phyloP scores from a whole-genome alignment of 352 stramenopile genomes.

The Phytophthora sojae region DNA sequence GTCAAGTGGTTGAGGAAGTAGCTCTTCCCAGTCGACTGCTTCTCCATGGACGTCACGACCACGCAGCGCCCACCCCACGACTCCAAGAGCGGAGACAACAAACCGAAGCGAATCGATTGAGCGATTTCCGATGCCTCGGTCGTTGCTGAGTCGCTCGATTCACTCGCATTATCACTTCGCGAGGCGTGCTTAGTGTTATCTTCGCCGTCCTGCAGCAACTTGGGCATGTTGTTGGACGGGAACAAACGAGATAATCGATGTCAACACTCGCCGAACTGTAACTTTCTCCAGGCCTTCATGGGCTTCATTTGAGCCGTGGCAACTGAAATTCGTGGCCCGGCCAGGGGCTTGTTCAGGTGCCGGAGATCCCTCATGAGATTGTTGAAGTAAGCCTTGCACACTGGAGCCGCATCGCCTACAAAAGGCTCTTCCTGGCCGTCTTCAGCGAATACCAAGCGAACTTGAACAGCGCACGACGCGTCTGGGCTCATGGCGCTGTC shows the following conservation, averaged over 20 bases:
- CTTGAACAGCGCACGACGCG: background rate
- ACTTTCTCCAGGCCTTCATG: background rate
- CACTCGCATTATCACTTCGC: background rate
- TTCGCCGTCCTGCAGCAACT: background rate
- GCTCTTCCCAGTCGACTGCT: slow-evolving; percentile 73
- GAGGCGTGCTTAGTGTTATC: background rate
- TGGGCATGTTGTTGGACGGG: background rate
- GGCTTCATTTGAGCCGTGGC: background rate
- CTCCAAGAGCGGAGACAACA: background rate
- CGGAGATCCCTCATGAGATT: background rate
- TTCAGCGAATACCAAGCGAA: background rate
- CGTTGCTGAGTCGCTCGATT: background rate
- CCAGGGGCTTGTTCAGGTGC: background rate
- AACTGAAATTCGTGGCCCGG: background rate
- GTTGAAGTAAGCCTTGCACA: background rate
- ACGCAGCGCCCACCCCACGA: background rate
- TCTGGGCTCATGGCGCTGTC: slow-evolving; percentile 24
- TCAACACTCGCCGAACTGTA: background rate
- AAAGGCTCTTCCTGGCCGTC: background rate
- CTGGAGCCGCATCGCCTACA: background rate
- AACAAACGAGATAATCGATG: background rate
- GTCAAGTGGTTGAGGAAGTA: slow-evolving; percentile 76
- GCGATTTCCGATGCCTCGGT: background rate
- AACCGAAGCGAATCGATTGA: background rate
- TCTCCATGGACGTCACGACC: slow-evolving; percentile 30